Base-by-base conservation (phyloP, 176 grass and related monocot species). In the Lolium perenne region DNA sequence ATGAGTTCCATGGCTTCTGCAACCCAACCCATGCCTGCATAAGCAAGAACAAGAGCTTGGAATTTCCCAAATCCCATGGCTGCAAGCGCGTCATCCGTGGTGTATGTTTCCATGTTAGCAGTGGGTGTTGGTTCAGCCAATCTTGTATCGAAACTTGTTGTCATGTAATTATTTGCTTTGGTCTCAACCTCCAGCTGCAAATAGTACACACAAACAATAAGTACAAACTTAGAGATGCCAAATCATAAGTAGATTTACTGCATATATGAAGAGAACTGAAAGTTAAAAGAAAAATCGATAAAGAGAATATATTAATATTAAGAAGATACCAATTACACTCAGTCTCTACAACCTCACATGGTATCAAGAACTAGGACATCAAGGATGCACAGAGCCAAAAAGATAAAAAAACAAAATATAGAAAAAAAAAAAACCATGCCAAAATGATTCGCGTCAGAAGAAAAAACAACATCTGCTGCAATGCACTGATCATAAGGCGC, bases 1-100 rank as follows among this genome's bases (percentile, higher is more conserved):
- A 95, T 97, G 32, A 97, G 17, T 79, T 97, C 92, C 95, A 97
- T 95, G 70, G 95, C 65, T 77, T 97, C 91, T 65, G 85, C 86
- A 22, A 86, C 80, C 95, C 89, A 97, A 57, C 92, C 92, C 80
- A 97, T 95, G 41, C 95, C 92, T 4, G 95, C 83, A 51, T 97
- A 97, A 63, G 23, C 85, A 66, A 97, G 95, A 63, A 97, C 91
- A 21, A 97, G 73, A 35, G 18, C 58, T 85, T 97, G 95, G 77
- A 91, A 95, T 86, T 88, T 97, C 11, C 95, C 95, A 45, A 97
- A 97, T 77, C 95, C 92, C 91, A 91, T 62, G 12, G 43, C 26
- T 67, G 90, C 9, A 41, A 97, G 91, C 0, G 95, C 95, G 25
- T 93, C 89, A 71, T 97, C 92, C 14, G 88, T 85, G 9, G 92